Evolutionary conservation across 495 filamentous ascomycete genomes (phyloP), one percentile per base, ranked within the genome.

Genomic region (Pseudoneurospora amorphoporcata): DNA sequence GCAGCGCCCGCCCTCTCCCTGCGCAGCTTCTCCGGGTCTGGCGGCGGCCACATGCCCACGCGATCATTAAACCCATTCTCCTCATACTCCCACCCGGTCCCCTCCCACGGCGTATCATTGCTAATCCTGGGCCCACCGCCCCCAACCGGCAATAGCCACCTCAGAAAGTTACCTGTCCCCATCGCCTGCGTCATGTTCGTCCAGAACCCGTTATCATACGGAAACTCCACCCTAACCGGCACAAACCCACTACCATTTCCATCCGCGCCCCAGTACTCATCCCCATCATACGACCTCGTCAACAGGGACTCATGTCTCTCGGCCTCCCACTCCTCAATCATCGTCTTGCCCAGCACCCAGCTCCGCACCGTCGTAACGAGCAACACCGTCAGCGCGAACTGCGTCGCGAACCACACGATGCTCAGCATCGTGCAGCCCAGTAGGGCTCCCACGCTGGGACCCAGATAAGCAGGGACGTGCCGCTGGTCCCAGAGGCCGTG

Each of bases 251-350:
- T 81, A 94, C 93, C 75, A 94, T 73, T 74, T 9, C 70, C 73
- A 8, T 73, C 70, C 3, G 70, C 61, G 68, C 76, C 77, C 72
- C 74, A 84, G 53, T 73, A 79, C 69, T 69, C 73, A 78, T 14
- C 91, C 2, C 7, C 90, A 87, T 16, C 85, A 81, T 68, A 86
- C 81, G 39, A 86, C 77, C 72, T 90, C 85, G 74, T 89, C 84
- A 96, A 83, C 3, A 95, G 84, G 3, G 90, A 89, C 58, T 92
- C 88, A 81, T 98, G 95, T 14, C 94, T 85, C 76, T 97, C 91
- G 5, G 97, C 92, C 81, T 98, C 94, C 95, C 94, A 98, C 38
- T 88, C 86, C 79, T 99, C 95, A 75, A 99, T 98, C 70, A 92
- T 94, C 1, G 94, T 98, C 8, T 75, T 82, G 74, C 88, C 88